A percentile compares a stretch with the other conserved stretches of the same genome.
phyloP scores from a whole-genome alignment of 1,139 yeast species.

The Blastobotrys niveus region DNA sequence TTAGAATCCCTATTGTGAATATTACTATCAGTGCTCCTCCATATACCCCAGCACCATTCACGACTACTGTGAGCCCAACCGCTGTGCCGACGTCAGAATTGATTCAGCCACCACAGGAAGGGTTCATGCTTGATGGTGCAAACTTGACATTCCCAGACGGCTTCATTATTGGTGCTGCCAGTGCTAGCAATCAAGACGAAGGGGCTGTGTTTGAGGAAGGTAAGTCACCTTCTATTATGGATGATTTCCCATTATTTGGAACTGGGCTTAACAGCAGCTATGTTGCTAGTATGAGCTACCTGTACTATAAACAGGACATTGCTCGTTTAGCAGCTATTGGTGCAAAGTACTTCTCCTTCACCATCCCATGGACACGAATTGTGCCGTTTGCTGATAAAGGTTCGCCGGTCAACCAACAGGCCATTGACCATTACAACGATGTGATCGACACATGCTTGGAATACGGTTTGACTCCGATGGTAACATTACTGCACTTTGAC shows the following conservation, averaged over 20 bases:
- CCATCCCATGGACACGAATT: constrained; percentile 35
- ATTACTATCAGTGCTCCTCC: too few relatives aligned
- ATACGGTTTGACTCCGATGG: constrained; percentile 32
- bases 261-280: constrained; percentile 20
- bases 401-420: constrained; percentile 31
- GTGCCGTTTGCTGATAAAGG: constrained; percentile 27
- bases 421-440: constrained; percentile 34
- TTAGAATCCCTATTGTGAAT: too few relatives aligned
- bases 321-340: constrained; percentile 34
- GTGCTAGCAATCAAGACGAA: constrained; percentile 31
- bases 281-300: constrained; percentile 33
- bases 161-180: constrained; percentile 15
- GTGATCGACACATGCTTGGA: constrained; percentile 30
- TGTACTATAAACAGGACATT: constrained; percentile 34
- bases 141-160: constrained; percentile 11
- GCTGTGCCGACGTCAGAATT: constrained; percentile 3
- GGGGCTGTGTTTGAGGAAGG: constrained; percentile 37
- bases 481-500: constrained; percentile 35
- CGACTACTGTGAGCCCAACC: constrained; percentile 15
- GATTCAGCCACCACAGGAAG: constrained; percentile 5
- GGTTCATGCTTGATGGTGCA: constrained; percentile 2
- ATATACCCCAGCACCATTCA: background rate
- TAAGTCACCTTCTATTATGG: constrained; percentile 32
- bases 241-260: constrained; percentile 15
- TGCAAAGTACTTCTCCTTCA: constrained; percentile 31